A percentile compares a stretch with the other conserved stretches of the same genome.
phyloP scores from a whole-genome alignment of 1,284 basidiomycete species.

The Somion occarium region DNA sequence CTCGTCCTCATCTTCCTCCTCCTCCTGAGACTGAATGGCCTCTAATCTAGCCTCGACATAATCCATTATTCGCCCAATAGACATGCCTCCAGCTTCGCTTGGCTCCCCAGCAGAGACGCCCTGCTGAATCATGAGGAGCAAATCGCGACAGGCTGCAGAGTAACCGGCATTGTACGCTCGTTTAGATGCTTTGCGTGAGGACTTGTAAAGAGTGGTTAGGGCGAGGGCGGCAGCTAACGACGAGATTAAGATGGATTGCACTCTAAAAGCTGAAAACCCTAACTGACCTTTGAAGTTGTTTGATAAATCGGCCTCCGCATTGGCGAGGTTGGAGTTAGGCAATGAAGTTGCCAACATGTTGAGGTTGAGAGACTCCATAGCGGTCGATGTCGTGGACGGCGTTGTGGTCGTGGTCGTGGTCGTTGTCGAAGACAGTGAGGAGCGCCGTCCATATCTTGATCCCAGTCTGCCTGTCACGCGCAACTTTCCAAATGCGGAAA shows the following conservation, averaged over 20 bases:
- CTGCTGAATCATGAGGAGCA: constrained; percentile 75
- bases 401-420: constrained; percentile 1
- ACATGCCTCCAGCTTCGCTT: constrained; percentile 43
- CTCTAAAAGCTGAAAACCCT: too few relatives aligned
- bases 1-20: constrained; percentile 77
- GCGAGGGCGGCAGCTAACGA: constrained; percentile 55
- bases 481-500: too few relatives aligned
- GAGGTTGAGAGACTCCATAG: constrained; percentile 72
- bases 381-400: not conserved
- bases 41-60: constrained; percentile 63
- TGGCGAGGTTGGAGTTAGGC: constrained; percentile 51
- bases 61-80: constrained; percentile 73
- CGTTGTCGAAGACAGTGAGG: not conserved
- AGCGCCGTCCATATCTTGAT: not conserved
- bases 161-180: constrained; percentile 75
- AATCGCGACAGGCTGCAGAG: constrained; percentile 68
- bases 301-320: constrained; percentile 72
- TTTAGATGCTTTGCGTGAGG: constrained; percentile 68
- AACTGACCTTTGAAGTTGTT: constrained; percentile 80
- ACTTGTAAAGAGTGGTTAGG: constrained; percentile 77
- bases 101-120: constrained; percentile 57
- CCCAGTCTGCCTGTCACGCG: too few relatives aligned
- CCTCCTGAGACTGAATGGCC: constrained; percentile 62
- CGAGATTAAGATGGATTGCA: constrained; percentile 2
- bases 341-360: constrained; percentile 71